Percentiles rank a stretch among this genome's conserved stretches.
Evolutionary conservation across 2,329 filamentous ascomycete genomes (phyloP).

Genomic region (Trichoderma simmonsii): DNA sequence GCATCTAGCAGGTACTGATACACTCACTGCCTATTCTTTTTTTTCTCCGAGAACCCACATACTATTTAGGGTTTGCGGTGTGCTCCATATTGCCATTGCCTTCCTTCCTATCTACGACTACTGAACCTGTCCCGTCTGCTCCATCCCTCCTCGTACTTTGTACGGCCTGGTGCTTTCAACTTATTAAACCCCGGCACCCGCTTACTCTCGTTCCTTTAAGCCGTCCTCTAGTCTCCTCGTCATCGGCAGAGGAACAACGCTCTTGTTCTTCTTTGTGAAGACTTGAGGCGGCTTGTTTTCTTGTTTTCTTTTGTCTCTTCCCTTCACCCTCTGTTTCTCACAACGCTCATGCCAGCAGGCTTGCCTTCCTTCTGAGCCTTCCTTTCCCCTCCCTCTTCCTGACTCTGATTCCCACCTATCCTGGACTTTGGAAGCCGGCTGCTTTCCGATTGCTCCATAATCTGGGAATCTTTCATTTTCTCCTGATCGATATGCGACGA

Average conservation of each 20-base stretch:
- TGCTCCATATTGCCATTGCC: background rate
- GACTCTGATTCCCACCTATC: background rate
- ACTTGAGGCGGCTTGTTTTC: background rate
- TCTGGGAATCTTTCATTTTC: background rate
- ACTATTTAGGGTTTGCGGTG: background rate
- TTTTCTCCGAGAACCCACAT: background rate
- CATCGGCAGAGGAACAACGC: background rate
- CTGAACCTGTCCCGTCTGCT: background rate
- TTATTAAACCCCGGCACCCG: background rate
- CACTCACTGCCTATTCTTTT: background rate
- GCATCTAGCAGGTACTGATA: background rate
- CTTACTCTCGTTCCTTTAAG: background rate
- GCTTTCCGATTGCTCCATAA: background rate
- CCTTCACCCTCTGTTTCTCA: background rate
- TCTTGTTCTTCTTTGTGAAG: background rate
- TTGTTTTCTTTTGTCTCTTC: background rate
- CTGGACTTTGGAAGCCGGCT: background rate
- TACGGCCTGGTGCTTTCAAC: background rate
- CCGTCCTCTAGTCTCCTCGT: background rate
- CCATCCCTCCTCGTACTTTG: background rate
- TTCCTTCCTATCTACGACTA: background rate
- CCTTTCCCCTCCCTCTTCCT: background rate
- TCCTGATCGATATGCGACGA: conserved; percentile 11
- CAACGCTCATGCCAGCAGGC: background rate
- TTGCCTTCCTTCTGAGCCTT: background rate